Evolutionary conservation across 73 alveolate species (phyloP), one percentile per base, ranked within the genome.

Genomic region (Paramecium sonneborni): DNA sequence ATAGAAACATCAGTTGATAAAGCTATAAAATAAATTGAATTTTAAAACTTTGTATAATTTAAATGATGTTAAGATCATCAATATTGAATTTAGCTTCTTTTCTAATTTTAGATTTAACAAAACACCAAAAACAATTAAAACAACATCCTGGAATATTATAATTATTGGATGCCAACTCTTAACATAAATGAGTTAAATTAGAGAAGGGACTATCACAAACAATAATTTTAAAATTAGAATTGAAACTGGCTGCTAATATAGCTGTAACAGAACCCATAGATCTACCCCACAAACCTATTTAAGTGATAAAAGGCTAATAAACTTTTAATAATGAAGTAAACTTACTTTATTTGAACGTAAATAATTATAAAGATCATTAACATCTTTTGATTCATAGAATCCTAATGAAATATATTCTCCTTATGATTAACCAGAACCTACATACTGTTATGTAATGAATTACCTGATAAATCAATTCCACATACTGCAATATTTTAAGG

Each of bases 201-300:
- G 87, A 74, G 20, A 74, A 74, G 4, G 87, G 87, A 74, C 87
- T 74, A 34, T 74, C 87, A 74, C 87, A 74, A 21, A 74, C 87
- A 18, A 74, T 62, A 9, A 74, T 43, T n/a, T 74, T 74, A 35
- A 35, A 35, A 15, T 35, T 35, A 24, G 39, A 14, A 35, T 74
- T 74, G 18, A 21, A 38, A 38, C 87, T 74, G 20, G 87, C 98
- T 93, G 93, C 94, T 96, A 95, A 85, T 35, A 95, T 87, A 4
- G 98, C 98, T 6, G 99, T 96, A 0, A 95, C 99, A 1, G 99
- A 98, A 41, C 99, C 99, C 99, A 96, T 96, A 37, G 97, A 92
- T 85, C 99, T 94, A n/a, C 99, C 99, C 99, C 99, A 96, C 55
- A 96, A 57, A 18, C 98, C 99, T n/a, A 96, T 96, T 23, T 94